Evolutionary conservation across 2,329 filamentous ascomycete genomes (phyloP).

Genomic region (Drechslerella stenobrocha): DNA sequence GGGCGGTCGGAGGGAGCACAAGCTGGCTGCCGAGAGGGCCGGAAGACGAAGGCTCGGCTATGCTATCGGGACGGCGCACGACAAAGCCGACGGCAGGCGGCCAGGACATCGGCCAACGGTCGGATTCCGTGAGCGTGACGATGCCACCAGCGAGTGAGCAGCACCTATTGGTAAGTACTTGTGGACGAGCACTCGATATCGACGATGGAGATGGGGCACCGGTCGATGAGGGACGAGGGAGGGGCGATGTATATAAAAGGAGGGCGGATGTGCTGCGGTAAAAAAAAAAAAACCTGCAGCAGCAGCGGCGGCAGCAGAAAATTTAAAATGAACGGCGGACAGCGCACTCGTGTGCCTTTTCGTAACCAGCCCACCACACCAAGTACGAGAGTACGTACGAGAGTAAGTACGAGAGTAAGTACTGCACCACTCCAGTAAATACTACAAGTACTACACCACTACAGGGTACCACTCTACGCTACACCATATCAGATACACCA

Average conservation of each 20-base stretch:
- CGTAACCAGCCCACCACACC: no score
- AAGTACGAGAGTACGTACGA: no score
- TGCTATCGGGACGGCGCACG: slow-evolving; percentile 16
- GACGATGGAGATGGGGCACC: no score
- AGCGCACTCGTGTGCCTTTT: background rate
- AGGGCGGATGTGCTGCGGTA: background rate
- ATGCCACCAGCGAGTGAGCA: no score
- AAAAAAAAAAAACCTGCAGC: background rate
- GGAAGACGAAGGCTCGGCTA: slow-evolving; percentile 11
- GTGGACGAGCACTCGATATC: no score
- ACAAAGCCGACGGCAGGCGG: slow-evolving; percentile 1
- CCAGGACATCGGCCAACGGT: background rate
- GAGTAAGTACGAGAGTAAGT: no score
- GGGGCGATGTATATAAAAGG: background rate
- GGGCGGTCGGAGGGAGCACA: background rate
- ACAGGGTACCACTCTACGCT: no score
- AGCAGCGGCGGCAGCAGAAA: background rate
- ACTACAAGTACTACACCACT: no score
- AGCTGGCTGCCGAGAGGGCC: slow-evolving; percentile 3
- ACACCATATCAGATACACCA: no score
- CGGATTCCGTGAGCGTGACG: no score
- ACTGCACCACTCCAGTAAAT: no score
- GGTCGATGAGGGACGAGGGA: slow-evolving; percentile 5
- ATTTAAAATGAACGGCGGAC: slow-evolving; percentile 2
- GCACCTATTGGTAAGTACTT: no score